phyloP scores from a whole-genome alignment of 176 grass and related monocot genomes.

The Aegilops speltoides region DNA sequence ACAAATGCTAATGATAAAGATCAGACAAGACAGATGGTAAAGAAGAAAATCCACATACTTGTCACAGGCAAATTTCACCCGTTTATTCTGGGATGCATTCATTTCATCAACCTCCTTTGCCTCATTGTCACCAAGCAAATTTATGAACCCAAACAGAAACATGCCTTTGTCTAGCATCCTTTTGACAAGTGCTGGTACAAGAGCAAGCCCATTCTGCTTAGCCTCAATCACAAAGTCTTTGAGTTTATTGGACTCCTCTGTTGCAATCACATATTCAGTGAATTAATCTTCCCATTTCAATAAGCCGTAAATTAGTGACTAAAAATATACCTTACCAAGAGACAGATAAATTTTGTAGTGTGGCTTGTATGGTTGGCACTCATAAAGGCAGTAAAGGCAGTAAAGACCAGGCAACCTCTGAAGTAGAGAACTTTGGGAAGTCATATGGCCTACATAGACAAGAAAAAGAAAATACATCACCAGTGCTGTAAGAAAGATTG shows the following conservation, averaged over 20 bases:
- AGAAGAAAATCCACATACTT: slow-evolving; percentile 49
- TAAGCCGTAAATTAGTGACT: slow-evolving; percentile 22
- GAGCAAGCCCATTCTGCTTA: slow-evolving; percentile 47
- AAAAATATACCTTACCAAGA: slow-evolving; percentile 49
- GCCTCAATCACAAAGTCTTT: slow-evolving; percentile 57
- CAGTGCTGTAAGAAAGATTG: not conserved
- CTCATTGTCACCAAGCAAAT: slow-evolving; percentile 50
- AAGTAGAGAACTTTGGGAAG: slow-evolving; percentile 47
- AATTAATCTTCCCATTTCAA: slow-evolving; percentile 9
- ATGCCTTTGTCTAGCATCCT: slow-evolving; percentile 74
- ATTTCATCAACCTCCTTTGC: slow-evolving; percentile 62
- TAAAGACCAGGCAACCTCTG: slow-evolving; percentile 79
- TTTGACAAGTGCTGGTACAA: slow-evolving; percentile 63
- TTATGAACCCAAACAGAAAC: slow-evolving; percentile 78
- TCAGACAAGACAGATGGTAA: not conserved
- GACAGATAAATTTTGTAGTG: slow-evolving; percentile 84
- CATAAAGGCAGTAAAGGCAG: slow-evolving; percentile 91
- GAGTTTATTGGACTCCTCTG: slow-evolving; percentile 72
- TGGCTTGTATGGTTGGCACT: slow-evolving; percentile 85
- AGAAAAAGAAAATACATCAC: slow-evolving; percentile 26
- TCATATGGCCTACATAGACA: slow-evolving; percentile 66
- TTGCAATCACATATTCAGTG: not conserved
- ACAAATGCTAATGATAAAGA: not conserved
- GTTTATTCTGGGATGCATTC: slow-evolving; percentile 51
- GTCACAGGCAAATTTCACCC: slow-evolving; percentile 62